These are phyloP conservation scores for Trametes coccinea DNA, from an alignment of 768 basidiomycete species.

Conservation along the genomic window DNA sequence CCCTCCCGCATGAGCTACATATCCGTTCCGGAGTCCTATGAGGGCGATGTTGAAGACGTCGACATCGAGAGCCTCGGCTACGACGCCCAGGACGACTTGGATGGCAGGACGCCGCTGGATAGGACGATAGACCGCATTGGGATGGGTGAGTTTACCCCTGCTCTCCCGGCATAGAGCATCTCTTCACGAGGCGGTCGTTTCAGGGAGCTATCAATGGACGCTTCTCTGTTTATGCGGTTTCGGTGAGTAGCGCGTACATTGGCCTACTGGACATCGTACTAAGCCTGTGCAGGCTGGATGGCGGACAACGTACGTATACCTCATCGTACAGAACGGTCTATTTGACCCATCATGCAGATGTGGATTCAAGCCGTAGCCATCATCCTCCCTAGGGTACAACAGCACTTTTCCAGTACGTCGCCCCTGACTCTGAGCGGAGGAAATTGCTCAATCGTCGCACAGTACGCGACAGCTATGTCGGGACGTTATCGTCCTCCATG, in stretches of 20 bases:
- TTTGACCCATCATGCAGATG: constrained; percentile 61
- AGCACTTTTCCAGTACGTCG: constrained; percentile 70
- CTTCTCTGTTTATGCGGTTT: constrained; percentile 84
- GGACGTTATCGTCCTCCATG: constrained; percentile 82
- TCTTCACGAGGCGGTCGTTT: neutral
- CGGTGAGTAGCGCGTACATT: constrained; percentile 50
- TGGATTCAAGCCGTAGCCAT: constrained; percentile 92
- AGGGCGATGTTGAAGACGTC: constrained; percentile 35
- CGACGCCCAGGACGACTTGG: constrained; percentile 29
- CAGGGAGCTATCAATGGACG: constrained; percentile 79
- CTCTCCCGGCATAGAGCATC: neutral
- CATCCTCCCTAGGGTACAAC: constrained; percentile 94
- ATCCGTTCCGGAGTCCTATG: constrained; percentile 21
- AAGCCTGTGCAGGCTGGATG: constrained; percentile 70
- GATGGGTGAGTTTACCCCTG: constrained; percentile 57
- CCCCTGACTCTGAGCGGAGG: neutral
- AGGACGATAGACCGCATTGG: constrained; percentile 89
- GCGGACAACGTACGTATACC: constrained; percentile 76
- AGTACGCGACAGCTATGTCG: constrained; percentile 79
- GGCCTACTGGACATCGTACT: too few relatives aligned
- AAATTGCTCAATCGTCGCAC: neutral
- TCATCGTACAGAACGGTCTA: constrained; percentile 1
- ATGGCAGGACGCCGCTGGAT: constrained; percentile 56
- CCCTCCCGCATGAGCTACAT: constrained; percentile 40
- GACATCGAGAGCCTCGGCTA: constrained; percentile 31